phyloP scores from a whole-genome alignment of 1,284 basidiomycete species.

The Heimioporus punctisporus region DNA sequence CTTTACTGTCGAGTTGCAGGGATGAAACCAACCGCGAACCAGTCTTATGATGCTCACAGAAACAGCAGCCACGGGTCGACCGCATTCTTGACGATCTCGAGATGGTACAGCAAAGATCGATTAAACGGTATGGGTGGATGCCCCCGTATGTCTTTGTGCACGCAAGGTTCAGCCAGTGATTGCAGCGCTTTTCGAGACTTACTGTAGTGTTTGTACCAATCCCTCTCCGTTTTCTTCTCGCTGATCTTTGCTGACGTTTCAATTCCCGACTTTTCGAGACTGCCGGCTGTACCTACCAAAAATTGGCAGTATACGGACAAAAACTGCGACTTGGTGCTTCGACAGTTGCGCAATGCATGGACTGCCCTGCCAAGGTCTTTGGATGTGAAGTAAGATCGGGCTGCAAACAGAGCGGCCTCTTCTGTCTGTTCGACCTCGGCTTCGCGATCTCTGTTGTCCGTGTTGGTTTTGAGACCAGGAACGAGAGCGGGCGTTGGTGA shows the following conservation, averaged over 20 bases:
- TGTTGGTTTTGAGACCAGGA: slow-evolving; percentile 26
- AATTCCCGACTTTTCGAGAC: background rate
- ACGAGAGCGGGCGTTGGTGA: slow-evolving; percentile 37
- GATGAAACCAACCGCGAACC: background rate
- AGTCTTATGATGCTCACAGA: slow-evolving; percentile 41
- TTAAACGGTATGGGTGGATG: slow-evolving; percentile 76
- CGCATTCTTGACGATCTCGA: slow-evolving; percentile 56
- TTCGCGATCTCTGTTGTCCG: slow-evolving; percentile 37
- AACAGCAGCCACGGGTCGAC: slow-evolving; percentile 88
- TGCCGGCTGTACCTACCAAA: slow-evolving; percentile 59
- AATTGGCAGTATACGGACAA: slow-evolving; percentile 83
- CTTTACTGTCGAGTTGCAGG: slow-evolving; percentile 54
- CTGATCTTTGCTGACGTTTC: slow-evolving; percentile 44
- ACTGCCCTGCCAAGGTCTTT: slow-evolving; percentile 83
- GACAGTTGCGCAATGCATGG: slow-evolving; percentile 63
- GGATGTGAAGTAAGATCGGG: slow-evolving; percentile 76
- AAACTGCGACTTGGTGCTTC: slow-evolving; percentile 76
- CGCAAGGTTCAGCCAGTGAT: slow-evolving; percentile 2
- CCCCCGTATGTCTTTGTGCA: slow-evolving; percentile 64
- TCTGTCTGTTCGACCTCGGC: slow-evolving; percentile 60
- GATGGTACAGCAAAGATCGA: slow-evolving; percentile 57
- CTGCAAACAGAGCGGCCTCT: slow-evolving; percentile 69
- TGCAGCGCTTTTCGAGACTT: too few relatives aligned
- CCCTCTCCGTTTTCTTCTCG: slow-evolving; percentile 67
- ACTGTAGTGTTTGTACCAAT: slow-evolving; percentile 79